Evolutionary conservation across 129 eudicot genomes (phyloP), one percentile per base, ranked within the genome.

Genomic region (Helianthus tuberosus): DNA sequence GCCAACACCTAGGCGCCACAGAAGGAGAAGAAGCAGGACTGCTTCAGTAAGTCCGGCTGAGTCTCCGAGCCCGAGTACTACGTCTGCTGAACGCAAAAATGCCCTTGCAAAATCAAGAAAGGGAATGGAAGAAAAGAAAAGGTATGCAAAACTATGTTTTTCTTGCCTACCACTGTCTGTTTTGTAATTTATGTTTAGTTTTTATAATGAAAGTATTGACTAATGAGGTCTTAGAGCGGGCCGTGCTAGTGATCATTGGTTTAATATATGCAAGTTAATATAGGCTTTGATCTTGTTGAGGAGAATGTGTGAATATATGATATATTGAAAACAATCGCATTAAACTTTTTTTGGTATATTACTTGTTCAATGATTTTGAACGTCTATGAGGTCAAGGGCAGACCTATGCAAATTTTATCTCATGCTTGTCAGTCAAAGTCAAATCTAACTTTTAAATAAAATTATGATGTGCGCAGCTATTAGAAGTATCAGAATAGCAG

Each of bases 61-160:
- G 75, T 85, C 96, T 48, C 96, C 77, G 23, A 86, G 82, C 74
- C 89, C 86, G 8, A 83, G 88, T 64, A 53, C 79, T 48, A 78
- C 83, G 9, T 86, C 93, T 1, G 64, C 73, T 63, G 96, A 86
- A 53, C 85, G 71, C 35, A 88, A 80, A 85, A 81, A 50, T 68
- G 88, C 96, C 2, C 77, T 64, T 79, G 88, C 85, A 70, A 88
- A 90, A 63, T 77, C 85, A 85, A 90, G 72, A 77, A 91, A 83
- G 82, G 98, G 91, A 81, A 91, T 88, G 82, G 97, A 90, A 87
- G 98, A 86, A 77, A 88, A 77, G 86, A 85, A 86, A 85, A 94
- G 98, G 98, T 94, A 80, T 25, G 16, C 36, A 15, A 17, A 71
- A 14, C 25, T 66, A 17, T 39, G 15, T 32, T 35, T 14, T 4